Evolutionary conservation across 441 rosid genomes (phyloP), one percentile per base, ranked within the genome.

Genomic region (Populus hybrid): DNA sequence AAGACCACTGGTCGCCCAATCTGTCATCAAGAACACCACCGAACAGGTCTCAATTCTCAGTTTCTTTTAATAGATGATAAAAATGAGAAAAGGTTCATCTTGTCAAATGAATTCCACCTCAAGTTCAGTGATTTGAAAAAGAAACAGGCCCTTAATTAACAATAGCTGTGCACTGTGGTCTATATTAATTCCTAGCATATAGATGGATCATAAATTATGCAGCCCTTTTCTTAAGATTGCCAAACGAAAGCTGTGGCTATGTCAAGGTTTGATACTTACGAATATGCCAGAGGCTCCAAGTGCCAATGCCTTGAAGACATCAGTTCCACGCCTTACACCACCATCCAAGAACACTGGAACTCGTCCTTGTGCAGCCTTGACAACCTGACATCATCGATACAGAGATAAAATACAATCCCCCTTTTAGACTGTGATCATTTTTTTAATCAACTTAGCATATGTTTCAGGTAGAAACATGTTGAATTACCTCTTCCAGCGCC

Each of bases 271-370:
- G 57, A 46, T 34, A 84, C 97, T 84, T 83, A 92, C 97, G 82
- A 92, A 90, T 74, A 92, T 82, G 74, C 93, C 97, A 4, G 92
- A 87, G 28, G 97, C 95, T 12, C 97, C 97, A 12, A 92, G 87
- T 82, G 97, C 97, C 81, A 92, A 80, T n/a, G 97, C 97, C 85
- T 92, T 92, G 76, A 92, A 92, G 70, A 92, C 94, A 84, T 92
- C 93, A 0, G 94, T 92, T 78, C 97, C 97, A 50, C 93, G 93
- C 32, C 94, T 89, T 35, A 92, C 86, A 2, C 97, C 97, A 18
- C 94, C 94, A 67, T 92, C 97, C 8, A 92, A 88, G 72, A 89
- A 90, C 9, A 92, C 94, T 6, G 93, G 97, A 72, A 92, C 79
- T 69, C 83, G 84, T 61, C 92, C 93, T 79, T 84, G 86, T 28